These are phyloP conservation scores for Yarrowia phangngaensis DNA, from an alignment of 805 yeast species.

Conservation along the genomic window DNA sequence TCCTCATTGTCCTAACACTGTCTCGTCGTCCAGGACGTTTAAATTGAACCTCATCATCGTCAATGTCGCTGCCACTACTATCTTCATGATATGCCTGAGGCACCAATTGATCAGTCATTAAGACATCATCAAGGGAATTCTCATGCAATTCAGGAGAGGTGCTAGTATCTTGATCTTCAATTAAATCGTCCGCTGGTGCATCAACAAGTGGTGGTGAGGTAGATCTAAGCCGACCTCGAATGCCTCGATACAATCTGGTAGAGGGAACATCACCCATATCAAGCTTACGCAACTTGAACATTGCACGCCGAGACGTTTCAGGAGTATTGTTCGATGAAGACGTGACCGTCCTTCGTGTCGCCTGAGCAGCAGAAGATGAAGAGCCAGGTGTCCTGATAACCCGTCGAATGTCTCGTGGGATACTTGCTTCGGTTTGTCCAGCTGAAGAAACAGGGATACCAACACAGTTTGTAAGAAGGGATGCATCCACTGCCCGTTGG, in stretches of 20 bases:
- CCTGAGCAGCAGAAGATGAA: background rate
- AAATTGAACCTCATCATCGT: background rate
- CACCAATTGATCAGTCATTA: constrained; percentile 8
- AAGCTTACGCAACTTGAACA: constrained; percentile 21
- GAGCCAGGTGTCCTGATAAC: constrained; percentile 8
- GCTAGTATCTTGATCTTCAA: background rate
- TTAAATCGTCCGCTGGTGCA: background rate
- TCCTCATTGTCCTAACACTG: constrained; percentile 7
- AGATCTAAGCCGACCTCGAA: constrained; percentile 8
- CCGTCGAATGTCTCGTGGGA: constrained; percentile 10
- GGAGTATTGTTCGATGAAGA: constrained; percentile 3
- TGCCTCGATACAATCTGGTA: constrained; percentile 6
- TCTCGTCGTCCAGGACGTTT: constrained; percentile 14
- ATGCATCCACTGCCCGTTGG: constrained; percentile 35
- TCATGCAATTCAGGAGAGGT: constrained; percentile 16
- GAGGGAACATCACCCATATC: constrained; percentile 19
- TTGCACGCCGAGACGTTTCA: constrained; percentile 12
- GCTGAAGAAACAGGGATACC: constrained; percentile 23
- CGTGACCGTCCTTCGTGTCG: no score
- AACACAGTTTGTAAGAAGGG: constrained; percentile 16
- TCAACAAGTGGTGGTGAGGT: constrained; percentile 11
- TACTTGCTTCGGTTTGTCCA: constrained; percentile 6
- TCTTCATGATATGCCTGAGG: constrained; percentile 12
- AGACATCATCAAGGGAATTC: constrained; percentile 1
- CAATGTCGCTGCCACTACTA: constrained; percentile 15